phyloP scores from a whole-genome alignment of 345 rosid genomes.

The Hypericum perforatum region DNA sequence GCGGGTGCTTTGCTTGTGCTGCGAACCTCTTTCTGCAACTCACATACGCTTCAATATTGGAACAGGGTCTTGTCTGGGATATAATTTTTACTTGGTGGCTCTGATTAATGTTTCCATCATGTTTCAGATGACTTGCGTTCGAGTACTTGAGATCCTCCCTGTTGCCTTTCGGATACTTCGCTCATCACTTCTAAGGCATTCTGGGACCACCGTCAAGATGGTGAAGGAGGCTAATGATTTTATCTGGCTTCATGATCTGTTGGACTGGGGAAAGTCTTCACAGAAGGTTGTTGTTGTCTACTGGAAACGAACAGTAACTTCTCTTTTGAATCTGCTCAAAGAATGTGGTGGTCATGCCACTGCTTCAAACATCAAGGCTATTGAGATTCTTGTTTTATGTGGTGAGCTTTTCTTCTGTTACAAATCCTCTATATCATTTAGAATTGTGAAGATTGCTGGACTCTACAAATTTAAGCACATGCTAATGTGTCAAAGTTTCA shows the following conservation, averaged over 20 bases:
- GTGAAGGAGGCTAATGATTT: conserved; percentile 33
- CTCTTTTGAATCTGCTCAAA: conserved; percentile 46
- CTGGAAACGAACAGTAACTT: conserved; percentile 68
- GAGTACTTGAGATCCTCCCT: conserved; percentile 84
- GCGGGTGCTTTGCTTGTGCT: no score
- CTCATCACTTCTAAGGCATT: conserved; percentile 20
- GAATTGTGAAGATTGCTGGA: conserved; percentile 7
- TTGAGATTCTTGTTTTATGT: conserved; percentile 49
- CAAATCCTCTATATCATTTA: conserved; percentile 2
- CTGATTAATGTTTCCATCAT: conserved; percentile 5
- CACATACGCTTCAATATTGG: no score
- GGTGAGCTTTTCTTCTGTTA: conserved; percentile 39
- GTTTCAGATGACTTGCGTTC: conserved; percentile 88
- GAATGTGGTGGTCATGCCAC: conserved; percentile 32
- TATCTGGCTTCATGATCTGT: conserved; percentile 79
- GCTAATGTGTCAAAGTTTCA: conserved; percentile 2
- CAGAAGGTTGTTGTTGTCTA: conserved; percentile 71
- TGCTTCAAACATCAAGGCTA: conserved; percentile 25
- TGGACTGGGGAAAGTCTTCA: conserved; percentile 88
- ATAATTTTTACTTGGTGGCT: no score
- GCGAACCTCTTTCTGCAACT: no score
- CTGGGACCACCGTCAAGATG: conserved; percentile 26
- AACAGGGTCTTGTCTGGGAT: no score
- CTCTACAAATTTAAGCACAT: no score
- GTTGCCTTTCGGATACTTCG: conserved; percentile 46